phyloP scores from a whole-genome alignment of 2,329 filamentous ascomycete genomes.

The Sporothrix sp. region DNA sequence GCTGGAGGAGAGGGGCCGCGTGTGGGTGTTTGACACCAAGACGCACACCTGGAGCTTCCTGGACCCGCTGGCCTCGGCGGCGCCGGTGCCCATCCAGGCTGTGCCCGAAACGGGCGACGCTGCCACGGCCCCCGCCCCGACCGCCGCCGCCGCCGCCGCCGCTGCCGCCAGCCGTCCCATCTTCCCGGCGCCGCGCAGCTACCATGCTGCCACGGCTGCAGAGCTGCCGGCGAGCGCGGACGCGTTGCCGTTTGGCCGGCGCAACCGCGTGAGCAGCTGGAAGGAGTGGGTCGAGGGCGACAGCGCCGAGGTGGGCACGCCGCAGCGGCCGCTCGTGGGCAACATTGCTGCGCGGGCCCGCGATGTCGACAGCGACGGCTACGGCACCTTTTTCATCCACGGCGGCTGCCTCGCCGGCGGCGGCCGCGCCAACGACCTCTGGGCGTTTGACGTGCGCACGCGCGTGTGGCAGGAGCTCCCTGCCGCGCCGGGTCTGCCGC shows the following conservation, averaged over 20 bases:
- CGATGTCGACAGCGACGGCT: slow-evolving; percentile 51
- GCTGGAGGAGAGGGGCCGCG: slow-evolving; percentile 61
- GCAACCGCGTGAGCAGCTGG: slow-evolving; percentile 37
- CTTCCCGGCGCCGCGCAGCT: slow-evolving; percentile 57
- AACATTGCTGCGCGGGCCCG: slow-evolving; percentile 47
- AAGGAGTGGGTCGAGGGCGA: slow-evolving; percentile 47
- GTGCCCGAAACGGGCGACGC: slow-evolving; percentile 14
- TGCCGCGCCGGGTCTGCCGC: slow-evolving; percentile 53
- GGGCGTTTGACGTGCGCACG: slow-evolving; percentile 62
- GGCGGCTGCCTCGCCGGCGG: slow-evolving; percentile 60
- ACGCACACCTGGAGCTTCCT: slow-evolving; percentile 55
- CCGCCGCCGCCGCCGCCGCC: too few species aligned
- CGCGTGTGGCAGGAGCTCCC: slow-evolving; percentile 59
- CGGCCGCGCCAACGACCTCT: slow-evolving; percentile 57
- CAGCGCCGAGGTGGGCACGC: slow-evolving; percentile 43
- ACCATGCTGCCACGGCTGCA: slow-evolving; percentile 53
- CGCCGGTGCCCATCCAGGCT: slow-evolving; percentile 23
- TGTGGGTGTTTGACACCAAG: slow-evolving; percentile 67
- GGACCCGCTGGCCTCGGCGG: slow-evolving; percentile 41
- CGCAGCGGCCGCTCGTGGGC: slow-evolving; percentile 50
- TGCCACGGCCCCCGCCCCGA: slow-evolving; percentile 11
- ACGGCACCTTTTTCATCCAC: slow-evolving; percentile 64
- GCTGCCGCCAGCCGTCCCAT: slow-evolving; percentile 23
- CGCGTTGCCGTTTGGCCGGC: slow-evolving; percentile 21
- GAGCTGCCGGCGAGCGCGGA: slow-evolving; percentile 13